Conservation (phyloP, 2,329 filamentous ascomycete genomes). For the Epichloe uncinata region DNA sequence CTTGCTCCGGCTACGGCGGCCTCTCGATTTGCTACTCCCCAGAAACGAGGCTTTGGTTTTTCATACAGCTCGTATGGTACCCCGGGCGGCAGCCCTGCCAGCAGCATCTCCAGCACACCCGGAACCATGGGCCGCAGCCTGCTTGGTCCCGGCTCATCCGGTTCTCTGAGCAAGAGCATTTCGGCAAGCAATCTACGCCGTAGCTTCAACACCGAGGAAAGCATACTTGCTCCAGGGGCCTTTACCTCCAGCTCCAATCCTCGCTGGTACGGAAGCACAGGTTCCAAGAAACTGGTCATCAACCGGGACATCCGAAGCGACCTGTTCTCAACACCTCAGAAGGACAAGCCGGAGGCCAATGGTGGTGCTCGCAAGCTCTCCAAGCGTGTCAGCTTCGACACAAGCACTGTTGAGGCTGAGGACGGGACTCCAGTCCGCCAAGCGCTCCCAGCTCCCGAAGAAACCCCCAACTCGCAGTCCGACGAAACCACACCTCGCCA, state of each 20-base stretch:
- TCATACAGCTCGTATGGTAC: slow-evolving; percentile 87
- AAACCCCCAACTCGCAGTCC: slow-evolving; percentile 15
- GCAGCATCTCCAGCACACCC: slow-evolving; percentile 52
- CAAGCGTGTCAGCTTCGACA: slow-evolving; percentile 90
- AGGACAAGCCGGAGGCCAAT: slow-evolving; percentile 32
- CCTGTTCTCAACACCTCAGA: slow-evolving; percentile 49
- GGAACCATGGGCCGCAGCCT: slow-evolving; percentile 54
- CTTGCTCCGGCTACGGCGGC: slow-evolving; percentile 63
- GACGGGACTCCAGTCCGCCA: slow-evolving; percentile 21
- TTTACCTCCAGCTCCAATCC: slow-evolving; percentile 57
- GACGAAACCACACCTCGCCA: slow-evolving; percentile 32
- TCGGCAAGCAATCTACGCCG: slow-evolving; percentile 78
- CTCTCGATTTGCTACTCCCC: slow-evolving; percentile 68
- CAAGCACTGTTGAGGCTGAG: slow-evolving; percentile 33
- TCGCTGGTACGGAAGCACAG: slow-evolving; percentile 51
- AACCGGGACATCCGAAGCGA: slow-evolving; percentile 74
- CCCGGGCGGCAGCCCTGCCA: slow-evolving; percentile 55
- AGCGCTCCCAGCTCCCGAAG: slow-evolving; percentile 22
- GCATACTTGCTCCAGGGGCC: slow-evolving; percentile 72
- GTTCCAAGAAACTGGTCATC: slow-evolving; percentile 83
- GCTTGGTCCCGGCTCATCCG: slow-evolving; percentile 50
- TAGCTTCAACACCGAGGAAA: slow-evolving; percentile 70
- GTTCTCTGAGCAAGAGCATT: slow-evolving; percentile 72
- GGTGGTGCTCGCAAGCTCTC: slow-evolving; percentile 42
- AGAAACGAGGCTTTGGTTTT: slow-evolving; percentile 81